These are phyloP conservation scores for Pleurotus giganteus DNA, from an alignment of 768 basidiomycete genomes.

Conservation along the genomic window DNA sequence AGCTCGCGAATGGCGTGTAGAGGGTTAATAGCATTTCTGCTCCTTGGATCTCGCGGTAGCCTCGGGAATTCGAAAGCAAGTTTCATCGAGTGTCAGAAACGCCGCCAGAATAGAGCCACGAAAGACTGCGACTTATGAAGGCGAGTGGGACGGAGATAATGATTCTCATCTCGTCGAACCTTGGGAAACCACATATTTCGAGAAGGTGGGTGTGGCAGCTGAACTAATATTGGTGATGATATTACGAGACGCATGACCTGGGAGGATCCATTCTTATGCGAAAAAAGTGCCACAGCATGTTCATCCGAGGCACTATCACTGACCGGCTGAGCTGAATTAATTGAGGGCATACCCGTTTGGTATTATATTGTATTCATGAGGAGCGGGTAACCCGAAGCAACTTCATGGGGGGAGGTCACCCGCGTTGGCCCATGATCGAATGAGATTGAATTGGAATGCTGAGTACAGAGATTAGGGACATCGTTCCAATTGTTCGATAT, in stretches of 20 bases:
- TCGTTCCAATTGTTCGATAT: background rate
- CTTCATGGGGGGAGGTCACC: too few relatives aligned
- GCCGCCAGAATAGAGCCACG: too few relatives aligned
- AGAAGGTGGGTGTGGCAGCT: background rate
- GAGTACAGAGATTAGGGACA: background rate
- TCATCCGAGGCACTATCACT: too few relatives aligned
- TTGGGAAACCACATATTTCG: background rate
- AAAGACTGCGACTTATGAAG: too few relatives aligned
- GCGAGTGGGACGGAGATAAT: too few relatives aligned
- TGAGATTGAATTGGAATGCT: too few relatives aligned
- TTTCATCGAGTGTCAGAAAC: too few relatives aligned
- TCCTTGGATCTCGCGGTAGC: constrained; percentile 2
- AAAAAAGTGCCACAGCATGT: background rate
- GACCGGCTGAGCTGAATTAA: background rate
- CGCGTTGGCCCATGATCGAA: too few relatives aligned
- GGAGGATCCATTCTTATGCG: background rate
- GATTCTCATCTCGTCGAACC: background rate
- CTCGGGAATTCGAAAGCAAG: background rate
- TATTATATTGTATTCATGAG: background rate
- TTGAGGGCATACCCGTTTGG: background rate
- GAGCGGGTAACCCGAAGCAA: too few relatives aligned
- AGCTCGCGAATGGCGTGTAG: constrained; percentile 17
- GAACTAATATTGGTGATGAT: background rate
- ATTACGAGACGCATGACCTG: background rate
- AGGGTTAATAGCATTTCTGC: constrained; percentile 9